Evolutionary conservation across 805 yeast species (phyloP).

Genomic region (Candida suzukii): DNA sequence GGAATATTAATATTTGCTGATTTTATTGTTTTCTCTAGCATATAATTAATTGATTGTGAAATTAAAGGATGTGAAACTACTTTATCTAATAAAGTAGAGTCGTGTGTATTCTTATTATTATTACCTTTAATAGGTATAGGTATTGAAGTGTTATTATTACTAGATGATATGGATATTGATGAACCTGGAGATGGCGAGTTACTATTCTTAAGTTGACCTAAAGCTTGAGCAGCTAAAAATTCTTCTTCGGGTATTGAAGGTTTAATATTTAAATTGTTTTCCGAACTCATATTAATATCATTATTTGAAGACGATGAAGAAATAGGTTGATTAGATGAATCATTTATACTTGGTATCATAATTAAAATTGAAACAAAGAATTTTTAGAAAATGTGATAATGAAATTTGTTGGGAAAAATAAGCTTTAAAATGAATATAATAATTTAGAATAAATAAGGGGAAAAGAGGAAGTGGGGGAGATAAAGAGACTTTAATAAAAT

Average conservation of each 20-base stretch:
- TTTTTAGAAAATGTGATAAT: too few species aligned
- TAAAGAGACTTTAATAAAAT: too few species aligned
- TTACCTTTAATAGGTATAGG: not conserved
- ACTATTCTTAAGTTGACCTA: constrained; percentile 19
- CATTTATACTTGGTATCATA: too few species aligned
- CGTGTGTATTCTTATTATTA: not conserved
- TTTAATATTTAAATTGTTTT: not conserved
- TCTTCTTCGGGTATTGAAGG: constrained; percentile 5
- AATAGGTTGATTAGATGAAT: too few species aligned
- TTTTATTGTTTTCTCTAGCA: constrained; percentile 27
- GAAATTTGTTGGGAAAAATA: too few species aligned
- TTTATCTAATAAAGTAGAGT: constrained; percentile 24
- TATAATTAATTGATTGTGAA: constrained; percentile 27
- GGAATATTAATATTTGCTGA: constrained; percentile 19
- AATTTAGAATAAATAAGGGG: too few species aligned
- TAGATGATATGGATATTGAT: not conserved
- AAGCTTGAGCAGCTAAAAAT: constrained; percentile 23
- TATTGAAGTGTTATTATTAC: not conserved
- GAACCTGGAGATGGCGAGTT: constrained; percentile 1
- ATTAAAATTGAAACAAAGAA: too few species aligned
- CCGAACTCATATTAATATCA: too few species aligned
- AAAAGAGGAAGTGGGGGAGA: too few species aligned
- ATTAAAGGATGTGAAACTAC: constrained; percentile 30
- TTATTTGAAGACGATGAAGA: too few species aligned
- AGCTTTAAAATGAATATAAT: too few species aligned